These are phyloP conservation scores for Phellinidium pouzarii DNA, from an alignment of 1,284 basidiomycete genomes.

Conservation along the genomic window DNA sequence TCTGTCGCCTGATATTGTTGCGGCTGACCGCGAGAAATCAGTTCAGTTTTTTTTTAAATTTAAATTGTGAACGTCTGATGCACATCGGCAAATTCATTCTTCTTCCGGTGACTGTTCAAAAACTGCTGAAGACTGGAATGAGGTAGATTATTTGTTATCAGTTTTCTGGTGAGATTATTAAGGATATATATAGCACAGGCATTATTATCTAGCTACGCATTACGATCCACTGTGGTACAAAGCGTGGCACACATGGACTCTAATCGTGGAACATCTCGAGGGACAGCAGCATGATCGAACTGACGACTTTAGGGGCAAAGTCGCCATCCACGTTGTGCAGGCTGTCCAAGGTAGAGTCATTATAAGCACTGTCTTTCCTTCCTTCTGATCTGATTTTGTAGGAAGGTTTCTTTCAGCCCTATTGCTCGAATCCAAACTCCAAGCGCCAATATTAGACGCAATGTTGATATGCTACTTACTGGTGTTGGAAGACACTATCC, in stretches of 20 bases:
- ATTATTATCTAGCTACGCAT: constrained; percentile 87
- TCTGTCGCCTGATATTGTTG: no score
- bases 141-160: no score
- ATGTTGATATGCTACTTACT: constrained; percentile 86
- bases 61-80: no score
- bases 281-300: constrained; percentile 52
- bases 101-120: no score
- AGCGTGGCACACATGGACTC: constrained; percentile 98
- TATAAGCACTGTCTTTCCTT: neutral
- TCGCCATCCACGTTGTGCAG: constrained; percentile 87
- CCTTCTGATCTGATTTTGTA: neutral
- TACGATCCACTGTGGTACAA: constrained; percentile 97
- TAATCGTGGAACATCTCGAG: constrained; percentile 85
- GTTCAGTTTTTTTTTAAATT: no score
- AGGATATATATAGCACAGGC: constrained; percentile 77
- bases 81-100: no score
- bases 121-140: no score
- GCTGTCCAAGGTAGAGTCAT: constrained; percentile 74
- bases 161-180: constrained; percentile 72
- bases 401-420: constrained; percentile 87
- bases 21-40: no score
- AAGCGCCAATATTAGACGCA: constrained; percentile 77
- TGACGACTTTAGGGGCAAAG: constrained; percentile 61
- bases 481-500: constrained; percentile 97
- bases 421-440: constrained; percentile 98